A percentile compares a stretch with the other conserved stretches of the same genome.
phyloP scores from a whole-genome alignment of 164 flowering plant genomes.

The Umbilicus rupestris region DNA sequence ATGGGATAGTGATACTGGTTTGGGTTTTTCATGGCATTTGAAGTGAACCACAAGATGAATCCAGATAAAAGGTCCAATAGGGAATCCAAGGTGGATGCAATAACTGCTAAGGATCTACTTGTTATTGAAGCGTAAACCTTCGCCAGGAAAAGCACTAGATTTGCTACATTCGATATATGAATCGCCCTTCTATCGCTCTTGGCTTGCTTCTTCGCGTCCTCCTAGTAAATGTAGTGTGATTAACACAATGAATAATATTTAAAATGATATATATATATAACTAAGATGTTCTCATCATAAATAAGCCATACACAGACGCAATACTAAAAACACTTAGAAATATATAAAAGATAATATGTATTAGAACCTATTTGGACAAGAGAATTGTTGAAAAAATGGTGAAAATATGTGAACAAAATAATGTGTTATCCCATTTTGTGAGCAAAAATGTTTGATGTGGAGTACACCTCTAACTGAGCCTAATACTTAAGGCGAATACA shows the following conservation, averaged over 20 bases:
- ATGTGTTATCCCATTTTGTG: too few relatives aligned
- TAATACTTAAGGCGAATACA: too few relatives aligned
- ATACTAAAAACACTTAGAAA: too few relatives aligned
- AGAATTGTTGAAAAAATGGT: too few relatives aligned
- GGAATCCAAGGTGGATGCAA: slow-evolving; percentile 81
- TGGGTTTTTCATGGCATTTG: slow-evolving; percentile 66
- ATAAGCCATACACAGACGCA: too few relatives aligned
- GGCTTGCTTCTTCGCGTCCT: slow-evolving; percentile 57
- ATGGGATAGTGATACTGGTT: slow-evolving; percentile 65
- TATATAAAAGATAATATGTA: neutral
- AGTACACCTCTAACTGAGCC: too few relatives aligned
- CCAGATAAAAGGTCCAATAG: slow-evolving; percentile 78
- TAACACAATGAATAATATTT: neutral
- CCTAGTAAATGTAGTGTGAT: slow-evolving; percentile 27
- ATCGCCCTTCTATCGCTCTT: slow-evolving; percentile 54
- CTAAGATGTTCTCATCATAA: neutral
- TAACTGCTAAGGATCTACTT: slow-evolving; percentile 80
- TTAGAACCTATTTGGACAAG: too few relatives aligned
- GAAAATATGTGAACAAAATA: too few relatives aligned
- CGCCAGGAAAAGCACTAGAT: slow-evolving; percentile 56
- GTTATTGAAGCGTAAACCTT: slow-evolving; percentile 68
- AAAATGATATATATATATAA: neutral
- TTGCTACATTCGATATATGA: slow-evolving; percentile 46
- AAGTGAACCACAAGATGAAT: slow-evolving; percentile 78
- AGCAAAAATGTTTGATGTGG: too few relatives aligned